These are phyloP conservation scores for Globisporangium splendens DNA, from an alignment of 352 stramenopile species.

Conservation along the genomic window DNA sequence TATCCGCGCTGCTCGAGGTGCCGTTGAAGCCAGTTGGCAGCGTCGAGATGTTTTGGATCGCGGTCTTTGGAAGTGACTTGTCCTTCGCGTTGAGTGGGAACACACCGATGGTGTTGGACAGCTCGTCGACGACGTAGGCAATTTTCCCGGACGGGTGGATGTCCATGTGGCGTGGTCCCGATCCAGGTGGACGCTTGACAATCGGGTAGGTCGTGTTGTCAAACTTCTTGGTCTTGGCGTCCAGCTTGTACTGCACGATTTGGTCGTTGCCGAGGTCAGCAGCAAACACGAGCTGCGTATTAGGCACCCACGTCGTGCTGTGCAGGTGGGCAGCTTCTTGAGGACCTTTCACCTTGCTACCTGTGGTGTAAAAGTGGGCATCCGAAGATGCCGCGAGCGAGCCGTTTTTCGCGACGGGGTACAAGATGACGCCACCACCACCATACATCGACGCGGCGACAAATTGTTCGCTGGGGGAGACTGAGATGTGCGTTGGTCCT, in stretches of 20 bases:
- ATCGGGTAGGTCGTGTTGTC: constrained; percentile 14
- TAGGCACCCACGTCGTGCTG: constrained; percentile 58
- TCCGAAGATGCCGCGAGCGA: constrained; percentile 32
- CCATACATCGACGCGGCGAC: constrained; percentile 63
- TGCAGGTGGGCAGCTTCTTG: constrained; percentile 57
- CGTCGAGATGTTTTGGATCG: constrained; percentile 54
- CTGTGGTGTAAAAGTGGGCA: constrained; percentile 33
- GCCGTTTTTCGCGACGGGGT: constrained; percentile 41
- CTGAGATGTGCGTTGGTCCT: constrained; percentile 40
- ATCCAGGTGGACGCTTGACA: constrained; percentile 26
- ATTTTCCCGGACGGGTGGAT: constrained; percentile 42
- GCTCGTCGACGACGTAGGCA: constrained; percentile 61
- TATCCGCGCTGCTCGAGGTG: constrained; percentile 32
- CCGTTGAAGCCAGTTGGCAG: constrained; percentile 33
- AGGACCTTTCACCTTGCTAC: constrained; percentile 30
- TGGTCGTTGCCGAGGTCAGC: constrained; percentile 65
- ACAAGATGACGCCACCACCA: constrained; percentile 54
- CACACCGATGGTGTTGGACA: constrained; percentile 58
- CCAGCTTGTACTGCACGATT: constrained; percentile 45
- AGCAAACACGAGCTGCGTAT: constrained; percentile 35
- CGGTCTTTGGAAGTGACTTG: constrained; percentile 18
- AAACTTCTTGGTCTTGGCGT: constrained; percentile 33
- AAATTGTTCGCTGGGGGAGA: constrained; percentile 48
- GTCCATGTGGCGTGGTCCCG: constrained; percentile 61
- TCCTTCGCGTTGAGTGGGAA: constrained; percentile 23